A percentile compares a stretch with the other conserved stretches of the same genome.
These are phyloP conservation scores for Mycena belliarum DNA, from an alignment of 768 basidiomycete genomes.

Conservation along the genomic window DNA sequence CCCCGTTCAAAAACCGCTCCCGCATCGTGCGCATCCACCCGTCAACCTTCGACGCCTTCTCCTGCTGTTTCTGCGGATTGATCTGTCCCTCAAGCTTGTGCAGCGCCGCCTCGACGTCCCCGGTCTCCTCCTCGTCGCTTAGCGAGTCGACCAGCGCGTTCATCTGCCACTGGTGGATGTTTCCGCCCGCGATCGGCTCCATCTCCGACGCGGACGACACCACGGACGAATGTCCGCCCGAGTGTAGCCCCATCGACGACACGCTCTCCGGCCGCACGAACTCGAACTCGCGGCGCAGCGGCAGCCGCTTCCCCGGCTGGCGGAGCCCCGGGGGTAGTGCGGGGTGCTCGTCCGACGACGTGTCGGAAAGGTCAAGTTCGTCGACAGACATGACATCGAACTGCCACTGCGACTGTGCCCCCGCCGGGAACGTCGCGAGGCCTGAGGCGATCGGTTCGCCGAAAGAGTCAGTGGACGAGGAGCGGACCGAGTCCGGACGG, in stretches of 20 bases:
- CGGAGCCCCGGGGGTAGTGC: constrained; percentile 54
- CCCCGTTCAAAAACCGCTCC: constrained; percentile 62
- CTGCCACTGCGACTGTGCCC: constrained; percentile 50
- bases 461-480: constrained; percentile 54
- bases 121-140: constrained; percentile 72
- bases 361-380: constrained; percentile 79
- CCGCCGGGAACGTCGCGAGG: constrained; percentile 40
- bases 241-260: constrained; percentile 77
- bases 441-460: constrained; percentile 41
- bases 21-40: constrained; percentile 78
- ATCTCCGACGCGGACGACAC: constrained; percentile 43
- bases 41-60: constrained; percentile 76
- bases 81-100: constrained; percentile 84
- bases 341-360: constrained; percentile 58
- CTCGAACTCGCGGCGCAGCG: constrained; percentile 78
- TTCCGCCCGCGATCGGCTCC: constrained; percentile 41
- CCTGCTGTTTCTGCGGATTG: constrained; percentile 67
- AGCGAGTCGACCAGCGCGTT: constrained; percentile 75
- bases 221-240: constrained; percentile 49
- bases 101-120: constrained; percentile 83
- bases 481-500: constrained; percentile 33
- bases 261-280: constrained; percentile 76
- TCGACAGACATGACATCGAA: constrained; percentile 79
- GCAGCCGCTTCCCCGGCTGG: constrained; percentile 58
- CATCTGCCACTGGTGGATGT: constrained; percentile 81